Evolutionary conservation across 2,329 filamentous ascomycete genomes (phyloP).

Genomic region (Xylariaceae sp.): DNA sequence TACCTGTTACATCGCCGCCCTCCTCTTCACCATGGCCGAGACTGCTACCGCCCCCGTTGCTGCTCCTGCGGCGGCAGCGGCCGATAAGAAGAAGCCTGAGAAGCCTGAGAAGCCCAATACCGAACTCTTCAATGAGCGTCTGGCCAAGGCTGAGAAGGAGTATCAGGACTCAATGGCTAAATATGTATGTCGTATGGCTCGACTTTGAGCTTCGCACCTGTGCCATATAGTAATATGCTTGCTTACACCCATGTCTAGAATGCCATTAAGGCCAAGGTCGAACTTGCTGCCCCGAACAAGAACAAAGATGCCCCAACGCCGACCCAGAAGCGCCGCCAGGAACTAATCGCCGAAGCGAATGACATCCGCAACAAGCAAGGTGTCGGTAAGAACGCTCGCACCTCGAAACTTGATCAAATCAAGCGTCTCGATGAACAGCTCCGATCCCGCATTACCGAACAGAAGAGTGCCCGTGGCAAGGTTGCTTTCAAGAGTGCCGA

Average conservation of each 20-base stretch:
- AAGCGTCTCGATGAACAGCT: constrained; percentile 90
- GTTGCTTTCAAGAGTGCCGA: constrained; percentile 86
- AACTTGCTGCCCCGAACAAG: constrained; percentile 76
- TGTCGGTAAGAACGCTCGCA: constrained; percentile 82
- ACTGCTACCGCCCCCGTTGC: constrained; percentile 52
- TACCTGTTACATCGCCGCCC: neutral
- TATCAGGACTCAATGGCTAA: constrained; percentile 76
- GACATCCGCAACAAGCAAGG: constrained; percentile 88
- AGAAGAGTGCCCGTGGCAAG: constrained; percentile 83
- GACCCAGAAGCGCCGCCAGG: constrained; percentile 80
- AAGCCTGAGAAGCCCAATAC: constrained; percentile 84
- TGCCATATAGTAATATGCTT: constrained; percentile 13
- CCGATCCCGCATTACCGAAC: constrained; percentile 82
- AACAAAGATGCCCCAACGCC: constrained; percentile 82
- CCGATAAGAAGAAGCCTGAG: constrained; percentile 57
- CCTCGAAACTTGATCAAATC: constrained; percentile 83
- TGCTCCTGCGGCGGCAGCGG: constrained; percentile 54
- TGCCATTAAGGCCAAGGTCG: constrained; percentile 86
- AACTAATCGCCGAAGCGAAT: constrained; percentile 82
- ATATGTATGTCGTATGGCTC: constrained; percentile 41
- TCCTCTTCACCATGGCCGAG: constrained; percentile 54
- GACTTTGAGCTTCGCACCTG: neutral
- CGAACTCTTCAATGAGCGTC: constrained; percentile 78
- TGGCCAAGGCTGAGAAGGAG: constrained; percentile 86
- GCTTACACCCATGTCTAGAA: constrained; percentile 61